Evolutionary conservation across 257 asterid species (phyloP), one percentile per base, ranked within the genome.

Genomic region (Ligustrum vulgare): DNA sequence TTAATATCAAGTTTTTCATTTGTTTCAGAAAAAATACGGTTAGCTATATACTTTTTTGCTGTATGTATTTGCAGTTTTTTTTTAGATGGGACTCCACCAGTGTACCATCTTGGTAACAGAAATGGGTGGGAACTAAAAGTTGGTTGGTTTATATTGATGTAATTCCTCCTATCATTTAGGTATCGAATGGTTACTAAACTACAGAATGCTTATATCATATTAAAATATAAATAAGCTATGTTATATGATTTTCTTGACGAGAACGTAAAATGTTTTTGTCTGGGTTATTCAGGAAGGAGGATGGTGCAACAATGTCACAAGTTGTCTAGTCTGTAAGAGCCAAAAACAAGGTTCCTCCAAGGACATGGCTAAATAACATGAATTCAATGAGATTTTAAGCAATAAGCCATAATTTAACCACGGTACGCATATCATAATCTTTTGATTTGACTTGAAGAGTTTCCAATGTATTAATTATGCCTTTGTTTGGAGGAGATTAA

Each of bases 1-100:
- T 28, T 28, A 51, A 28, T 18, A 9, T 51, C 31, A 49, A 47
- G 7, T 1, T 9, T 45, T 2, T 54, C 2, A n/a, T 3, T 8
- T 35, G 8, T 54, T 10, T 45, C 2, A 45, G 12, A 45, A 47
- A 23, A 16, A 2, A 3, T 3, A 15, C 11, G 16, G 16, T 10
- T 45, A 2, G 12, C 16, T 10, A 45, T 45, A 45, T 51, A 4
- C 23, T 35, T 6, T 35, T 32, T 25, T 72, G 6, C 6, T 56
- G 5, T 45, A 34, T 71, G 28, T 72, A 10, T 45, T 18, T 79
- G 58, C 90, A 88, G 97, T 91, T 23, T 91, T 96, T 91, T 96
- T 82, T 39, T 91, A 82, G 97, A 91, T 80, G 97, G 97, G 65
- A 87, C 90, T 80, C 96, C 97, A 56, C 94, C 97, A 5, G 96